Base-by-base conservation (phyloP, 768 basidiomycete species). In the Hypsizygus marmoreus region DNA sequence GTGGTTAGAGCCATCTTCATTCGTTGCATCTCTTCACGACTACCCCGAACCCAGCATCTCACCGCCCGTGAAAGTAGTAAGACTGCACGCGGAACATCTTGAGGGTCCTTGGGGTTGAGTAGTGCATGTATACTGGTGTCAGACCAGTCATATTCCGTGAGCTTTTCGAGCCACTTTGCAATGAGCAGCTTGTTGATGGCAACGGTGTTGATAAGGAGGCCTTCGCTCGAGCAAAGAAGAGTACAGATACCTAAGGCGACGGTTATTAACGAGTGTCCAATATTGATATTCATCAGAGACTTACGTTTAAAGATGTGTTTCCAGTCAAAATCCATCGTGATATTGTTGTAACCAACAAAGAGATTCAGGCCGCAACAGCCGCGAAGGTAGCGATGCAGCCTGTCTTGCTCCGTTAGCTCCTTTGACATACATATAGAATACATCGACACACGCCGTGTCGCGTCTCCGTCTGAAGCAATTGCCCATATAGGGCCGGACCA, bases 61-160 rank as follows among this genome's bases (percentile, higher is more conserved):
- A n/a, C n/a, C 6, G 54, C 40, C 13, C 45, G 36, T 4, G 38
- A 33, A 9, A 67, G 50, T 4, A 68, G 57, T 28, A 62, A 50
- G 16, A 65, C 53, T 3, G 64, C 63, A n/a, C 54, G 46, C 1
- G 67, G 66, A 16, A 68, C 67, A 49, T 68, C 57, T 47, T 68
- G 67, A 13, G 53, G 44, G 45, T 63, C 62, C 24, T 59, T 58
- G 0, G 62, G 66, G 33, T 55, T 54, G 4, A 67, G 50, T 12
- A 69, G 57, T 35, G 30, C 46, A 8, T 55, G 42, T 0, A 63
- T 50, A 12, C 40, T 31, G 9, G 58, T 32, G 7, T 9, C 57
- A 0, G 63, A 56, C 56, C 65, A 64, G 29, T 66, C 61, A 29
- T 61, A 39, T 24, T 47, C 47, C 1, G 48, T 53, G 5, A 64